Percentiles rank a stretch among this genome's conserved stretches.
Evolutionary conservation across 1,284 basidiomycete genomes (phyloP).

Genomic region (Pseudozyma pruni): DNA sequence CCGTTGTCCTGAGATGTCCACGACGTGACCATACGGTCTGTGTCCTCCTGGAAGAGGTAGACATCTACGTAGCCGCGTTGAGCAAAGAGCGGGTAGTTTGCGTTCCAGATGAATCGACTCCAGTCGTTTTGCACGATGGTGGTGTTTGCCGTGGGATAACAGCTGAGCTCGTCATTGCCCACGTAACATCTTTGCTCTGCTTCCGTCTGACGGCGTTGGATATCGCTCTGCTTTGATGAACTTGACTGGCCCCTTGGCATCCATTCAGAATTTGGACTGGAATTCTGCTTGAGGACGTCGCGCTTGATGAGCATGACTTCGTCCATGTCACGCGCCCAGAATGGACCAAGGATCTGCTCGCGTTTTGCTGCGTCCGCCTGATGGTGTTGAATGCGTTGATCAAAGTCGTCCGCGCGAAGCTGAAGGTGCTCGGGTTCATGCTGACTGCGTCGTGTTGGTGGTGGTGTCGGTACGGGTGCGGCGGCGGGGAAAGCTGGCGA

Average conservation of each 20-base stretch:
- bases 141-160: slow-evolving; percentile 53
- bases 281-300: slow-evolving; percentile 8
- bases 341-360: slow-evolving; percentile 45
- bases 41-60: slow-evolving; percentile 61
- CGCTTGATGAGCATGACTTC: slow-evolving; percentile 38
- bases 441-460: slow-evolving; percentile 28
- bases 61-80: slow-evolving; percentile 57
- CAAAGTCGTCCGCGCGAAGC: slow-evolving; percentile 21
- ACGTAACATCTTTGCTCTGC: slow-evolving; percentile 54
- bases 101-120: slow-evolving; percentile 62
- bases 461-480: slow-evolving; percentile 29
- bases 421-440: slow-evolving; percentile 39
- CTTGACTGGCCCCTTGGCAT: slow-evolving; percentile 1
- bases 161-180: slow-evolving; percentile 58
- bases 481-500: slow-evolving; percentile 23
- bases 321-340: slow-evolving; percentile 43
- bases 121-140: slow-evolving; percentile 48
- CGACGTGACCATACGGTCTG: slow-evolving; percentile 45
- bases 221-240: background rate
- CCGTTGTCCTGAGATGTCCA: slow-evolving; percentile 57
- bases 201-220: slow-evolving; percentile 49
- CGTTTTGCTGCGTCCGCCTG: slow-evolving; percentile 2
- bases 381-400: slow-evolving; percentile 13
- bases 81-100: slow-evolving; percentile 57
- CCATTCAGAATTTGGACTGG: slow-evolving; percentile 1